Conservation (phyloP, 164 flowering plant species). For the Chloranthus sessilifolius region DNA sequence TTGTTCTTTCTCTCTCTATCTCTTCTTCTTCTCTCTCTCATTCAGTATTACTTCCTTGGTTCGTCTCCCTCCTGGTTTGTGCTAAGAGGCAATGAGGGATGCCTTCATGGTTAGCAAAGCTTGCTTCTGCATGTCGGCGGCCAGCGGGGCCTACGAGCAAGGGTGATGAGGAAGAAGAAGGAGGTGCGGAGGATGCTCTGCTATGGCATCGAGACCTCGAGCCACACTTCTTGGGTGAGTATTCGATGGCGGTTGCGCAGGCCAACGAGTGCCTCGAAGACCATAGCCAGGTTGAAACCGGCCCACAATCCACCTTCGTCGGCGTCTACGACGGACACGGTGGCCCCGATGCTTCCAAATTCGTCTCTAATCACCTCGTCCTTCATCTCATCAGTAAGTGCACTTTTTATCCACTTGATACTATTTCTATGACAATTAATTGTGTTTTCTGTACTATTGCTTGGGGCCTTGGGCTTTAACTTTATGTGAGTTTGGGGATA, state of each 20-base stretch:
- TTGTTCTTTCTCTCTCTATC: too few relatives aligned
- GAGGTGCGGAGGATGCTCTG: constrained; percentile 37
- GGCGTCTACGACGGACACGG: constrained; percentile 87
- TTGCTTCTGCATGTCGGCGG: constrained; percentile 40
- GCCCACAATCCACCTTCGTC: constrained; percentile 40
- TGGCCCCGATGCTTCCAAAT: constrained; percentile 62
- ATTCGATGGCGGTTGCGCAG: constrained; percentile 66
- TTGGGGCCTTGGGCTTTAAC: too few relatives aligned
- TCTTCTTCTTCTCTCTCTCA: too few relatives aligned
- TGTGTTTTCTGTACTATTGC: too few relatives aligned
- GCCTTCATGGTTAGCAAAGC: constrained; percentile 57
- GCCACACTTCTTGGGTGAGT: constrained; percentile 51
- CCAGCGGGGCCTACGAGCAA: constrained; percentile 63
- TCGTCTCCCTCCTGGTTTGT: too few relatives aligned
- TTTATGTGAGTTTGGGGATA: too few relatives aligned
- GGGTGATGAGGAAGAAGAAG: constrained; percentile 37
- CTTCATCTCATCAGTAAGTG: constrained; percentile 44
- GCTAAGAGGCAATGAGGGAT: constrained; percentile 81
- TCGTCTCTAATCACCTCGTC: constrained; percentile 46
- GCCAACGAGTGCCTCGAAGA: constrained; percentile 63
- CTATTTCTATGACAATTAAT: too few relatives aligned
- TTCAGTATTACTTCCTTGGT: too few relatives aligned
- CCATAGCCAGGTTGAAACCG: constrained; percentile 70
- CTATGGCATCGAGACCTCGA: constrained; percentile 56
- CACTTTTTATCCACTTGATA: too few relatives aligned